These are phyloP conservation scores for Acmispon strigosus DNA, from an alignment of 306 rosid genomes.

Conservation along the genomic window DNA sequence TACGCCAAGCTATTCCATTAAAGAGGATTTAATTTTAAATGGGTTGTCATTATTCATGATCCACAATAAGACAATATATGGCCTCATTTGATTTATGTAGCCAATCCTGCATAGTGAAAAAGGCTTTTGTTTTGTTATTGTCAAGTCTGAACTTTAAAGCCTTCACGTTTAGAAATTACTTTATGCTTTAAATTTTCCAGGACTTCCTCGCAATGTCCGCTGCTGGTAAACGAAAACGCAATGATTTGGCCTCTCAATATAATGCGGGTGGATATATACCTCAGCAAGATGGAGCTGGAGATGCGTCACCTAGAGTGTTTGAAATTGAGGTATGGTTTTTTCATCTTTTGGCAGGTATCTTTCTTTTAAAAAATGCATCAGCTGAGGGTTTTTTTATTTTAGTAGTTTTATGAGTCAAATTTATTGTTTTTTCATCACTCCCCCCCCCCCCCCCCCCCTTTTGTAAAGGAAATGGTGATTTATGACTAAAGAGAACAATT, in stretches of 20 bases:
- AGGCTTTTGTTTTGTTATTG: background rate
- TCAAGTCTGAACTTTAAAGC: background rate
- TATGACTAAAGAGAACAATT: background rate
- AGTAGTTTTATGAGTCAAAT: background rate
- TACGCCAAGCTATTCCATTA: background rate
- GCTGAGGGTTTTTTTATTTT: background rate
- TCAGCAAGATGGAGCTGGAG: conserved; percentile 99
- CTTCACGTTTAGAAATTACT: conserved; percentile 12
- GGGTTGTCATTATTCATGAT: background rate
- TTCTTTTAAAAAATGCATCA: background rate
- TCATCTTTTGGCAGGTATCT: background rate
- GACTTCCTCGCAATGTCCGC: conserved; percentile 61
- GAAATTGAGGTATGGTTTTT: conserved; percentile 67
- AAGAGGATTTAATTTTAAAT: background rate
- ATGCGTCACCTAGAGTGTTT: conserved; percentile 43
- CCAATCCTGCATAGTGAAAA: background rate
- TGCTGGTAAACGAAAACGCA: conserved; percentile 90
- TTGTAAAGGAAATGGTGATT: background rate
- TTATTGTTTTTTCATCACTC: background rate
- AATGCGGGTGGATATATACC: conserved; percentile 77
- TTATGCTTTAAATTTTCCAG: conserved; percentile 39
- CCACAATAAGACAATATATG: background rate
- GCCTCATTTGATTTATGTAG: background rate
- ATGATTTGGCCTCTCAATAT: conserved; percentile 71
- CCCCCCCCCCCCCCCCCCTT: too few species aligned